Evolutionary conservation across 768 basidiomycete species (phyloP).

Genomic region (Suillus alpinus): DNA sequence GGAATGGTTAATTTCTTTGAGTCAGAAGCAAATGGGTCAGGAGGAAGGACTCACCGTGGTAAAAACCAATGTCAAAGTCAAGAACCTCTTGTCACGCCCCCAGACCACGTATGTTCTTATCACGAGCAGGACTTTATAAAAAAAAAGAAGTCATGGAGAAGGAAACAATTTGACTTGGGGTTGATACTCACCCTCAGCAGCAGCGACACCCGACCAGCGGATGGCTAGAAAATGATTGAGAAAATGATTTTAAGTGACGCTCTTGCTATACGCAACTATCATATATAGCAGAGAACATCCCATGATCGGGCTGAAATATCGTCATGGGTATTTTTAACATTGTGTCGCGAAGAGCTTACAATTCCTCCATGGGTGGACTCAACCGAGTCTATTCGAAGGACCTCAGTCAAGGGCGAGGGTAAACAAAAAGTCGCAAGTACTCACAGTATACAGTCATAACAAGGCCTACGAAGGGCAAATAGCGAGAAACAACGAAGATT

Average conservation of each 20-base stretch:
- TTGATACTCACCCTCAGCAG: background rate
- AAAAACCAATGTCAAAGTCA: background rate
- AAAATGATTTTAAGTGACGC: background rate
- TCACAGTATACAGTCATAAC: constrained; percentile 1
- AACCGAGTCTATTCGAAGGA: background rate
- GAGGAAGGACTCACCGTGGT: background rate
- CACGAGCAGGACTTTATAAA: background rate
- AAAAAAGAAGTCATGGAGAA: background rate
- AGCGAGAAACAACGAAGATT: background rate
- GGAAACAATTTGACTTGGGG: background rate
- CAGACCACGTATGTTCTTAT: background rate
- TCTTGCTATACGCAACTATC: background rate
- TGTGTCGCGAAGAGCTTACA: background rate
- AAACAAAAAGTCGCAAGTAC: background rate
- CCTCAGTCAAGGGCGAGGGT: background rate
- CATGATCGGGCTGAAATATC: background rate
- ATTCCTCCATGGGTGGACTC: background rate
- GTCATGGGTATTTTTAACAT: background rate
- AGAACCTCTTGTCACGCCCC: background rate
- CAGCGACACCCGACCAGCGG: background rate
- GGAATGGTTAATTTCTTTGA: background rate
- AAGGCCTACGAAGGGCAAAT: background rate
- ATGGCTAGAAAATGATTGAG: background rate
- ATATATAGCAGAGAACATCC: background rate
- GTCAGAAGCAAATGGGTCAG: background rate